Percentiles rank a stretch among this genome's conserved stretches.
phyloP scores from a whole-genome alignment of 768 basidiomycete genomes.

The Pleurotus giganteus region DNA sequence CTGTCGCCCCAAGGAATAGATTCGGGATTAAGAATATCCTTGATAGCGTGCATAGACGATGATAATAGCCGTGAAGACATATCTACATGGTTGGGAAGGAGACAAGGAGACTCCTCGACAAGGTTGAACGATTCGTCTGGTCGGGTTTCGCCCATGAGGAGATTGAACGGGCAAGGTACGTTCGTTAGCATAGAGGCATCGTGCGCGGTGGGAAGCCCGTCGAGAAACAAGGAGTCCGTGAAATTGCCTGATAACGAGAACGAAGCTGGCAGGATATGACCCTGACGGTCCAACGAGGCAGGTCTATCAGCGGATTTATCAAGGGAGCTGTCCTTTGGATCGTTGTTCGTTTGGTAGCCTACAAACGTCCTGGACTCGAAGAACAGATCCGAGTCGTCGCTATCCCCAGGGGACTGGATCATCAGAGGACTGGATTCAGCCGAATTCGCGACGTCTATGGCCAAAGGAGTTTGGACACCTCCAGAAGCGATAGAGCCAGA shows the following conservation, averaged over 20 bases:
- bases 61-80: background rate
- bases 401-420: background rate
- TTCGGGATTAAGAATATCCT: background rate
- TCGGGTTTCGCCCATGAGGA: background rate
- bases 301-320: background rate
- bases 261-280: background rate
- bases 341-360: background rate
- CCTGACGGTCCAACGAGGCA: background rate
- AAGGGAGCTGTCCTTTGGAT: background rate
- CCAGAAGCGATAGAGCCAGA: no score
- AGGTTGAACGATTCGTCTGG: background rate
- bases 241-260: background rate
- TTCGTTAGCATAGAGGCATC: background rate
- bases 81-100: background rate
- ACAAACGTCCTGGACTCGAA: background rate
- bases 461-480: no score
- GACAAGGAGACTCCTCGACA: background rate
- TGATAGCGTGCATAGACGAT: background rate
- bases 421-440: background rate
- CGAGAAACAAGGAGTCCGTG: background rate
- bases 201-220: background rate
- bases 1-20: slow-evolving; percentile 1
- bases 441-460: background rate
- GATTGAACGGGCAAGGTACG: background rate
- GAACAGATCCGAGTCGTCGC: background rate